A percentile compares a stretch with the other conserved stretches of the same genome.
phyloP scores from a whole-genome alignment of 2,329 filamentous ascomycete species.

The Trichocomaceae sp. region DNA sequence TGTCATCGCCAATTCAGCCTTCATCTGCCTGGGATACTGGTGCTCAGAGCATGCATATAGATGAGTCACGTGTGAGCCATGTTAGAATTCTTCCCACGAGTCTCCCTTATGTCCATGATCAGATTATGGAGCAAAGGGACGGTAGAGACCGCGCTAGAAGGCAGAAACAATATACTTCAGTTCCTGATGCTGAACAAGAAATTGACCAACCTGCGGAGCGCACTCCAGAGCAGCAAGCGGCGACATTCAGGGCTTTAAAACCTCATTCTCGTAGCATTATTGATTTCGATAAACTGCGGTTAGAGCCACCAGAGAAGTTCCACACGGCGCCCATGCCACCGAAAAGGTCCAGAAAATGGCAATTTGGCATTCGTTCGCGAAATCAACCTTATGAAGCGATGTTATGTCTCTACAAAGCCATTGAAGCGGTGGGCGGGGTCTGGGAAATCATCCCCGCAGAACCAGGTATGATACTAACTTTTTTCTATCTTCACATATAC shows the following conservation, averaged over 20 bases:
- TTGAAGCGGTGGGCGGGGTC: slow-evolving; percentile 78
- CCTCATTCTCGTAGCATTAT: slow-evolving; percentile 71
- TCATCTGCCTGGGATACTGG: slow-evolving; percentile 16
- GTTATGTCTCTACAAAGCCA: slow-evolving; percentile 87
- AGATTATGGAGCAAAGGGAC: slow-evolving; percentile 65
- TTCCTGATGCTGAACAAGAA: slow-evolving; percentile 18
- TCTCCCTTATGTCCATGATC: slow-evolving; percentile 81
- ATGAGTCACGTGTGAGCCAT: slow-evolving; percentile 63
- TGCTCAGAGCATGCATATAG: slow-evolving; percentile 28
- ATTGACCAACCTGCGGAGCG: slow-evolving; percentile 21
- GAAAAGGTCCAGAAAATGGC: slow-evolving; percentile 78
- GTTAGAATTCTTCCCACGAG: slow-evolving; percentile 89
- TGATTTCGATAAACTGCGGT: slow-evolving; percentile 56
- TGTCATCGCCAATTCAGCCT: slow-evolving; percentile 21
- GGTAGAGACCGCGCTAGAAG: slow-evolving; percentile 30
- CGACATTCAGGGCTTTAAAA: slow-evolving; percentile 72
- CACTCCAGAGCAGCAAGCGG: slow-evolving; percentile 66
- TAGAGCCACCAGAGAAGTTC: slow-evolving; percentile 51
- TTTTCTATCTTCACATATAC: neutral
- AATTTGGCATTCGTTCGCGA: slow-evolving; percentile 91
- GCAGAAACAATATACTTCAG: slow-evolving; percentile 40
- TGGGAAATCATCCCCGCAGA: slow-evolving; percentile 60
- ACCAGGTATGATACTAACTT: slow-evolving; percentile 25
- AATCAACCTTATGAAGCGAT: slow-evolving; percentile 94
- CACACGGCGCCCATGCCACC: slow-evolving; percentile 41